Percentiles rank a stretch among this genome's conserved stretches.
Evolutionary conservation across 2,329 filamentous ascomycete species (phyloP).

Genomic region (Pseudocercospora vitis): DNA sequence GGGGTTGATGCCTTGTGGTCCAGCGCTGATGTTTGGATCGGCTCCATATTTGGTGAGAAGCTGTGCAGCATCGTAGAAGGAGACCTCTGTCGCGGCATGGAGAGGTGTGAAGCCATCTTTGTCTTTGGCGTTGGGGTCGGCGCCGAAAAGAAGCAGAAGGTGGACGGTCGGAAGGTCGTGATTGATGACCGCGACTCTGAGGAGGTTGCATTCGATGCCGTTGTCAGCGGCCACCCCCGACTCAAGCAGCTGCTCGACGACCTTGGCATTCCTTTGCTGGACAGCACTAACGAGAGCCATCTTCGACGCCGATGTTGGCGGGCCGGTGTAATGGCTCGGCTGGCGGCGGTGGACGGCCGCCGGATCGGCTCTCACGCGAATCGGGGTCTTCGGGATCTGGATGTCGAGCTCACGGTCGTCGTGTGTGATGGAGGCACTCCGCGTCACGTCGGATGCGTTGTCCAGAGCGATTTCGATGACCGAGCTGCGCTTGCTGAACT

Average conservation of each 20-base stretch:
- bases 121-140: slow-evolving; percentile 60
- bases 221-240: slow-evolving; percentile 26
- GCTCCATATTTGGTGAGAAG: slow-evolving; percentile 65
- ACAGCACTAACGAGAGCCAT: slow-evolving; percentile 42
- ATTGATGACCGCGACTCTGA: slow-evolving; percentile 30
- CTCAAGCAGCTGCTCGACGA: slow-evolving; percentile 35
- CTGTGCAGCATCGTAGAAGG: slow-evolving; percentile 58
- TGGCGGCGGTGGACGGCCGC: slow-evolving; percentile 25
- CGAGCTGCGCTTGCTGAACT: slow-evolving; percentile 24
- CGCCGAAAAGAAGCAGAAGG: slow-evolving; percentile 62
- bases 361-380: slow-evolving; percentile 49
- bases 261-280: slow-evolving; percentile 31
- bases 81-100: slow-evolving; percentile 49
- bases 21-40: slow-evolving; percentile 55
- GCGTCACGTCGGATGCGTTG: slow-evolving; percentile 26
- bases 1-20: slow-evolving; percentile 56
- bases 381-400: slow-evolving; percentile 45
- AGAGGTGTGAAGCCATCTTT: slow-evolving; percentile 62
- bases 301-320: slow-evolving; percentile 38
- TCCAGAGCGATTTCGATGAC: slow-evolving; percentile 11
- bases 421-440: slow-evolving; percentile 22
- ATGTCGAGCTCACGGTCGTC: slow-evolving; percentile 7
- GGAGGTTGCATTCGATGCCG: slow-evolving; percentile 21
- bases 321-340: slow-evolving; percentile 24
- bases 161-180: slow-evolving; percentile 41